These are phyloP conservation scores for Termitomyces sp. DNA, from an alignment of 768 basidiomycete species.

Conservation along the genomic window DNA sequence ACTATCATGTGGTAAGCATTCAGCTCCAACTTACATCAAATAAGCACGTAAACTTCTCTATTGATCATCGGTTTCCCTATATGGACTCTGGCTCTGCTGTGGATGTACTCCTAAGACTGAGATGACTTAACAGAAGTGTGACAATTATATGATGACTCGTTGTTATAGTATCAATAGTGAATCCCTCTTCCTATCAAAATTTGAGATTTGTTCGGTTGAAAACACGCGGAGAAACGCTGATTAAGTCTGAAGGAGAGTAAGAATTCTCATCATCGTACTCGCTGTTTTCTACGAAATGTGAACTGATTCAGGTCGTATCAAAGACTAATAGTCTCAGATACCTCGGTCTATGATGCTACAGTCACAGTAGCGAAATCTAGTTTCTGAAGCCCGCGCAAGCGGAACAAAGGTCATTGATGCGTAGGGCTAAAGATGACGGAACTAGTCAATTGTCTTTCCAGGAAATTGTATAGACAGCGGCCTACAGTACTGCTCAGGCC, in stretches of 20 bases:
- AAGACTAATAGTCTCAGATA: background rate
- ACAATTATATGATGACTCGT: background rate
- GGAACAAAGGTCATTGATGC: conserved; percentile 34
- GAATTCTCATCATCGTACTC: background rate
- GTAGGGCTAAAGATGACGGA: conserved; percentile 26
- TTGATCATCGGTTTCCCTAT: background rate
- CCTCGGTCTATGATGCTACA: background rate
- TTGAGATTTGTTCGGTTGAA: too few relatives aligned
- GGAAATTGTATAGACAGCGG: background rate
- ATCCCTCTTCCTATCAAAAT: background rate
- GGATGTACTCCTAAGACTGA: background rate
- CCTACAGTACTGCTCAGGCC: conserved; percentile 42
- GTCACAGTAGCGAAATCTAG: background rate
- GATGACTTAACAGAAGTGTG: too few relatives aligned
- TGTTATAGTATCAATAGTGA: background rate
- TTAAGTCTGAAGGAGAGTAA: background rate
- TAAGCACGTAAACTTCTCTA: background rate
- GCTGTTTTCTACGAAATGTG: background rate
- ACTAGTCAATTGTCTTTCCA: background rate
- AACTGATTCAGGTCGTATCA: background rate
- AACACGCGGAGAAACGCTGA: background rate
- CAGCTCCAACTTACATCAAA: background rate
- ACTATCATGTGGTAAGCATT: background rate
- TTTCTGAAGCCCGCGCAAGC: conserved; percentile 16
- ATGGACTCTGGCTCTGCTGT: background rate